phyloP scores from a whole-genome alignment of 768 basidiomycete species.

The Russula sp. region DNA sequence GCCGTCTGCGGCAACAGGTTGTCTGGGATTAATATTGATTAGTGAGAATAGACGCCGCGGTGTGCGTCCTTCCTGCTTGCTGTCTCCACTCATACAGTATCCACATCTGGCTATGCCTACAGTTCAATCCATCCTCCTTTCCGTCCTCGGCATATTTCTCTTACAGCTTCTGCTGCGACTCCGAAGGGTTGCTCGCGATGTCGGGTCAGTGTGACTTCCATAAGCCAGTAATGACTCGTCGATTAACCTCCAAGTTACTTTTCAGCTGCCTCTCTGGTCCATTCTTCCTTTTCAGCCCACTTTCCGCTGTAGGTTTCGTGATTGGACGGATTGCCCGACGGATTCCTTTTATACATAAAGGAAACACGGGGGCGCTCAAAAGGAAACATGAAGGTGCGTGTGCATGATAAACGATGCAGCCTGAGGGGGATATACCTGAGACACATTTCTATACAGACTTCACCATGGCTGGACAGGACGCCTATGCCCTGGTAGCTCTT shows the following conservation, averaged over 20 bases:
- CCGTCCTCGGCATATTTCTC: conserved; percentile 1
- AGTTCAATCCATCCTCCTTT: not conserved
- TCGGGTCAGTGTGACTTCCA: conserved; percentile 7
- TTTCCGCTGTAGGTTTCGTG: not conserved
- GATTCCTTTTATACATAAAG: not conserved
- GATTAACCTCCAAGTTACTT: not conserved
- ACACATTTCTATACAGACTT: conserved; percentile 11
- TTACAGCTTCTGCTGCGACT: not conserved
- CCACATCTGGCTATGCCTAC: not conserved
- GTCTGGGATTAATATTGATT: too few species aligned
- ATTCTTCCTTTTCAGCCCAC: not conserved
- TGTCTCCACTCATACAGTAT: not conserved
- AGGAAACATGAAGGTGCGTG: conserved; percentile 12
- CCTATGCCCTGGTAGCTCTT: not conserved
- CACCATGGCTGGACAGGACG: conserved; percentile 18
- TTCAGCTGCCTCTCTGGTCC: conserved; percentile 14
- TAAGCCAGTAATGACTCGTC: too few species aligned
- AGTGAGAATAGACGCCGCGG: not conserved
- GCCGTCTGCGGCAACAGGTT: too few species aligned
- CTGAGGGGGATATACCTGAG: not conserved
- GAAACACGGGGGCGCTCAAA: not conserved
- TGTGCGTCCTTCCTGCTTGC: not conserved
- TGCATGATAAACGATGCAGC: not conserved
- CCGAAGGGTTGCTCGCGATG: conserved; percentile 4
- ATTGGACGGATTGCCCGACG: not conserved